phyloP scores from a whole-genome alignment of 805 yeast genomes.

The Candida vartiovaarae region DNA sequence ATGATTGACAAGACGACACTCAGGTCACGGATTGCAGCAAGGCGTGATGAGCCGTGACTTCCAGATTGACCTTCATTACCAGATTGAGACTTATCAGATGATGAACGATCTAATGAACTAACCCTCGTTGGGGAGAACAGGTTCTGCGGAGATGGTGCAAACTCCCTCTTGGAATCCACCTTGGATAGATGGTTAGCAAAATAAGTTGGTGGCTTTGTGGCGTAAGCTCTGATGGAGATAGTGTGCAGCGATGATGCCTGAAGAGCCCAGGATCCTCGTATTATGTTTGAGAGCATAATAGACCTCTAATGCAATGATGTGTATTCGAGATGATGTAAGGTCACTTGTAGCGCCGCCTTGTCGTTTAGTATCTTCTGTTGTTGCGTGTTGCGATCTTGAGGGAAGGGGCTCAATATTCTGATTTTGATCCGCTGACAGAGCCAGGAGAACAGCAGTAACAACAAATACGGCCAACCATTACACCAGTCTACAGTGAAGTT shows the following conservation, averaged over 20 bases:
- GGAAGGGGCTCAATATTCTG: no score
- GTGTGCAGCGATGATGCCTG: background rate
- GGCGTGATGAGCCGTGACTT: background rate
- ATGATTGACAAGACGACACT: constrained; percentile 36
- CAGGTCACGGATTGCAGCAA: constrained; percentile 28
- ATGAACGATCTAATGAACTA: background rate
- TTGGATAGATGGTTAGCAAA: constrained; percentile 12
- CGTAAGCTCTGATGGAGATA: constrained; percentile 1
- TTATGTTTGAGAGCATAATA: background rate
- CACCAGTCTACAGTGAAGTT: no score
- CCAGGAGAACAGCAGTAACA: no score
- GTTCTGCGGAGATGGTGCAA: constrained; percentile 1
- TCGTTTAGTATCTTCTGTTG: no score
- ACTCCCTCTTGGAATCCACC: background rate
- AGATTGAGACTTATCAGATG: background rate
- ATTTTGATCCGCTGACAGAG: no score
- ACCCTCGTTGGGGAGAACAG: constrained; percentile 1
- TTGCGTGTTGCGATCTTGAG: no score
- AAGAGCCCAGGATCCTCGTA: background rate
- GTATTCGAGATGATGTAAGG: no score
- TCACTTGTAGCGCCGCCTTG: no score
- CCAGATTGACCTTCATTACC: background rate
- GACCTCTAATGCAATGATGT: no score
- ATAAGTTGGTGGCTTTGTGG: constrained; percentile 16
- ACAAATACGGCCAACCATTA: no score